Percentiles rank a stretch among this genome's conserved stretches.
Conservation (phyloP, 495 filamentous ascomycete species). For the Elasticomyces elasticus region DNA sequence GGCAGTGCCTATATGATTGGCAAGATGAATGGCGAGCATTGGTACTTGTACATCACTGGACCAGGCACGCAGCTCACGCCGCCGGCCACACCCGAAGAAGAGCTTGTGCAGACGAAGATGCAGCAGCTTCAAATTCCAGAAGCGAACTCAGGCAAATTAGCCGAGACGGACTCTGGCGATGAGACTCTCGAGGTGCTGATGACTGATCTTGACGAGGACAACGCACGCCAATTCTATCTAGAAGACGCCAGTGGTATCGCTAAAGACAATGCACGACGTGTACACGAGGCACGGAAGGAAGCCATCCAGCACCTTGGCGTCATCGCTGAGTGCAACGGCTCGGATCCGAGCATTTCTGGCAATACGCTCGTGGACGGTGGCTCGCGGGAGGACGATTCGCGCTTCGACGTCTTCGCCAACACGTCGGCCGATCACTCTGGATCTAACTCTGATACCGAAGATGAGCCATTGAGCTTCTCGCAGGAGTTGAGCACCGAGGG, state of each 20-base stretch:
- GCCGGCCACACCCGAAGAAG: constrained; percentile 62
- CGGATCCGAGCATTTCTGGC: constrained; percentile 35
- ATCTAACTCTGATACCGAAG: constrained; percentile 43
- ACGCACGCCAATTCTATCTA: constrained; percentile 93
- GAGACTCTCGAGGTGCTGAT: constrained; percentile 97
- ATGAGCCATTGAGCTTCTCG: constrained; percentile 46
- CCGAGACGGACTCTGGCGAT: constrained; percentile 41
- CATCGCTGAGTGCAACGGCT: constrained; percentile 26
- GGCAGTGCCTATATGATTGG: constrained; percentile 99
- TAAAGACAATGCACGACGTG: constrained; percentile 40
- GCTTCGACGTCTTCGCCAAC: constrained; percentile 72
- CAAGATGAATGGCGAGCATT: constrained; percentile 99
- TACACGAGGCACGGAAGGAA: constrained; percentile 45
- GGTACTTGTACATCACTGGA: constrained; percentile 94
- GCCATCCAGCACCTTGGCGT: constrained; percentile 42
- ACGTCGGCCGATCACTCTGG: constrained; percentile 58
- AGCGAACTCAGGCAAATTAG: too few species aligned
- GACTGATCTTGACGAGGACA: constrained; percentile 89
- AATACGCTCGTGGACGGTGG: constrained; percentile 32
- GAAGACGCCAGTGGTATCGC: constrained; percentile 86
- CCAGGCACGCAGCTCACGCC: constrained; percentile 74
- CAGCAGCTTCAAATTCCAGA: constrained; percentile 49
- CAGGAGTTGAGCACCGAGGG: constrained; percentile 83
- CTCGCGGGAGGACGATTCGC: constrained; percentile 36
- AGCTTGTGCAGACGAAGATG: constrained; percentile 53